Evolutionary conservation across 2,329 filamentous ascomycete species (phyloP), one percentile per base, ranked within the genome.

Genomic region (Paracoccidioides lutzii): DNA sequence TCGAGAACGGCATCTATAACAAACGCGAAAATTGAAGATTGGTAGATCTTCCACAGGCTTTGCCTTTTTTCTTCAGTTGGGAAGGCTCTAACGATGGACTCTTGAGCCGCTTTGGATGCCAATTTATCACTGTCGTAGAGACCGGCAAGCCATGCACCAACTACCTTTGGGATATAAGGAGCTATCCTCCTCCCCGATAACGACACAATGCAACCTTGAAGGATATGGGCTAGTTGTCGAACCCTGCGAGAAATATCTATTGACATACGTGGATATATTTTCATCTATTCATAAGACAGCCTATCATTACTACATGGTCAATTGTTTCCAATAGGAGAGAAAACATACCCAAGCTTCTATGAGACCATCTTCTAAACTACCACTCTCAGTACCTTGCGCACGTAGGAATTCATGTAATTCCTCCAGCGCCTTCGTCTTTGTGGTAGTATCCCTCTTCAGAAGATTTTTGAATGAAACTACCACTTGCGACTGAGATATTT

Each of bases 381-480:
- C 81, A 62, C 78, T 74, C 55, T 76, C 62, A 22, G 64, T 58
- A 77, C 79, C 67, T 68, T 78, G 44, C 70, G 78, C 69, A 75
- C 79, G 76, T 42, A 88, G 75, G 65, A 86, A 80, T 38, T 79
- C 69, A 50, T 88, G 78, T 22, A 98, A 73, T 53, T 97, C 91
- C 63, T 97, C 90, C 33, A 98, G 75, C 0, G 88, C 91, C 69
- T 91, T 95, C 6, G 85, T 79, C 68, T 95, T 95, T 41, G 93
- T 98, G 9, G 83, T 95, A 65, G 84, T 85, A 73, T 96, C 91
- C 72, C 93, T 95, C 74, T 97, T 98, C 52, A 84, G 79, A 3
- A 96, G 73, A 63, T 94, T 95, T 71, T 96, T 95, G 74, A 96
- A 88, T n/a, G 84, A 82, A 12, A 97, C 90, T 41, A 91, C 82